Base-by-base conservation (phyloP, 2,329 filamentous ascomycete species). In the Fusarium sp. region DNA sequence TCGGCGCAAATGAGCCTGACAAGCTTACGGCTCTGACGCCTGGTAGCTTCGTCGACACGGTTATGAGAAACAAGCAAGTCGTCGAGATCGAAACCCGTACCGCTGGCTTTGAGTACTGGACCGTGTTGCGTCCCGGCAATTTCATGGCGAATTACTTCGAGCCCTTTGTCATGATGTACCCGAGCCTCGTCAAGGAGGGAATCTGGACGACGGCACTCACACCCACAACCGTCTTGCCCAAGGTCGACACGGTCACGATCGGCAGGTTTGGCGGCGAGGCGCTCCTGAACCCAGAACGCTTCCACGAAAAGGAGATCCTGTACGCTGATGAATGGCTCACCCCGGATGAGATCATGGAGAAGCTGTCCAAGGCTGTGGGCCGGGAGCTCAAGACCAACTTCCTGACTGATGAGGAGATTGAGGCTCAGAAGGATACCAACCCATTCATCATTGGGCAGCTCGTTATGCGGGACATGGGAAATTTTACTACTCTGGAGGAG, bases 61-160 rank as follows among this genome's bases (percentile, higher is more conserved):
- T 80, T 2, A 62, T 83, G 4, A 62, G 75, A 6, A 76, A 76
- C 18, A 87, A 87, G 69, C 70, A 76, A 18, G 70, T 72, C 1
- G 78, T 85, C 20, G 84, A 87, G 65, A 64, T 76, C 1, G 74
- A 75, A 18, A 72, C 84, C 4, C 75, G 78, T 18, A 58, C 69
- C 8, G 72, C 75, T 1, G 79, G 79, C 2, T 81, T 84, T 62
- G 65, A 79, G 13, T 66, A 73, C 7, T 86, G 82, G 80, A 86
- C 84, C 0, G 79, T 87, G 20, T 71, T 87, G 2, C 82, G 83
- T 2, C 83, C 83, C 0, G 83, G 81, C 1, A 81, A 79, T 69
- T 87, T 87, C 77, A 84, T 85, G 81, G 78, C 79, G 18, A 87
- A 87, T 69, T 83, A 82, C 64, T 51, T 86, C 4, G 61, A 74